Evolutionary conservation across 352 stramenopile species (phyloP), one percentile per base, ranked within the genome.

Genomic region (Phytophthora pinifolia): DNA sequence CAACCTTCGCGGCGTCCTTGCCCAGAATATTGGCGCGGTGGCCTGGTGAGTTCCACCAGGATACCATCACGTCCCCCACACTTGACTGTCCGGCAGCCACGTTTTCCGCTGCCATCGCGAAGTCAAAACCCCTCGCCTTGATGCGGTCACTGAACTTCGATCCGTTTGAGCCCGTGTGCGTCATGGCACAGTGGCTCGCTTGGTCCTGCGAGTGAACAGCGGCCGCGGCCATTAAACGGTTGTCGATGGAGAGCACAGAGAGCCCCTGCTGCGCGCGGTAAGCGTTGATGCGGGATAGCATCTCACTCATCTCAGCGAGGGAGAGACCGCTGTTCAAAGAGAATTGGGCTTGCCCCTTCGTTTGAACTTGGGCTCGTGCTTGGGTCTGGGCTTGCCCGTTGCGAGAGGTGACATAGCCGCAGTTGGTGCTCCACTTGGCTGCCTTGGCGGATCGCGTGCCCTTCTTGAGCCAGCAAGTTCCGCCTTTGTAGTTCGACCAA

Each of bases 11-110:
- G 15, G 52, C 38, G 34, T 74, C 57, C 6, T 36, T 46, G n/a
- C 35, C 54, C 13, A 85, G 56, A 35, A 85, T 65, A 65, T 85
- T 85, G 36, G 66, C 65, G 13, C 63, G 58, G 57, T 86, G 76
- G 6, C 71, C 68, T 0, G 59, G 33, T 12, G 76, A 86, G 45
- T 83, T 82, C 72, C 59, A 73, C 74, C 72, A 85, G 32, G 62
- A 54, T 9, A 43, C 76, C 70, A 84, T 86, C 9, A 84, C 74
- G 1, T 52, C 30, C 7, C 60, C 36, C 5, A 86, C 69, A 0
- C 42, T 59, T 10, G 30, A 62, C 47, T 86, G 76, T 9, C 76
- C 76, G 0, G 68, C 68, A 2, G 76, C 76, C 2, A 86, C 72
- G 44, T 86, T 86, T 36, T 86, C 76, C 2, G 61, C 62, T 7